Conservation (phyloP, 345 rosid genomes). For the Salix koriyanagi region DNA sequence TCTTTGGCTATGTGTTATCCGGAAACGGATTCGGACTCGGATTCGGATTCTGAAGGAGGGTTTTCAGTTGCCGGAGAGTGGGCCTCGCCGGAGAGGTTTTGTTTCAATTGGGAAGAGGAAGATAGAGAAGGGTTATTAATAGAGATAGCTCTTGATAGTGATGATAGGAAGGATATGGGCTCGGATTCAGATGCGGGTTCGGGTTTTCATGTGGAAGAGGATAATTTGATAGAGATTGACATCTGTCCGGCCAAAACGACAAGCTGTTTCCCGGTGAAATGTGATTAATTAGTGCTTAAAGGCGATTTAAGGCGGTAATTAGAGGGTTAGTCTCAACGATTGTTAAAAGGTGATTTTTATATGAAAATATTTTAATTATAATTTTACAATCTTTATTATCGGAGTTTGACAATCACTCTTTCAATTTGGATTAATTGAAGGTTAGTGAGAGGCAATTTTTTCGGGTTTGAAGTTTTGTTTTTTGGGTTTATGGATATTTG, state of each 20-base stretch:
- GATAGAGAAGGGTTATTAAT: slow-evolving; percentile 54
- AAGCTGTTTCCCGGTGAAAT: slow-evolving; percentile 1
- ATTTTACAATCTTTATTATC: no score
- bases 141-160: slow-evolving; percentile 53
- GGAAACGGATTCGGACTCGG: slow-evolving; percentile 51
- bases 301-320: neutral
- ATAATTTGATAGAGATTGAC: slow-evolving; percentile 67
- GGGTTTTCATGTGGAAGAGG: slow-evolving; percentile 54
- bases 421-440: neutral
- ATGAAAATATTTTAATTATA: no score
- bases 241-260: slow-evolving; percentile 30
- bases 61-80: slow-evolving; percentile 28
- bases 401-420: no score
- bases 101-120: slow-evolving; percentile 55
- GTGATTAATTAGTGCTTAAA: neutral
- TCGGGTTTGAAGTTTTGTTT: neutral
- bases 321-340: neutral
- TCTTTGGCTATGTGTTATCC: slow-evolving; percentile 61
- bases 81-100: slow-evolving; percentile 35
- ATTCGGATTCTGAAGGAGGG: slow-evolving; percentile 34
- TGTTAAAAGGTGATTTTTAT: no score
- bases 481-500: slow-evolving; percentile 7
- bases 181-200: slow-evolving; percentile 8
- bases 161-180: slow-evolving; percentile 27
- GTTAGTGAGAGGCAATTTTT: neutral